phyloP scores from a whole-genome alignment of 108 stramenopile genomes.

The Schizochytrium sp. region DNA sequence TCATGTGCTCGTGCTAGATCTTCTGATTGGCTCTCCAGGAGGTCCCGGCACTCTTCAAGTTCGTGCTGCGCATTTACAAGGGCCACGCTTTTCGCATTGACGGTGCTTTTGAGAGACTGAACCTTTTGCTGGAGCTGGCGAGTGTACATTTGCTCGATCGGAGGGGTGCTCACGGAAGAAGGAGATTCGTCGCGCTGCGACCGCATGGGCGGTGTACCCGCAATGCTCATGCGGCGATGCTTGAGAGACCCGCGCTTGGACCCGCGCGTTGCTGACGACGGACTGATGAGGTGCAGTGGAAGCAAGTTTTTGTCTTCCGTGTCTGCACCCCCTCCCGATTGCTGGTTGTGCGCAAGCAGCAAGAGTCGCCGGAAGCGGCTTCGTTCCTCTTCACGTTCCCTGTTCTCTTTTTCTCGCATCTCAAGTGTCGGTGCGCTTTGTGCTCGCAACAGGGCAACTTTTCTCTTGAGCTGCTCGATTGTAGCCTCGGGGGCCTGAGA shows the following conservation, averaged over 20 bases:
- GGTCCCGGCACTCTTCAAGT: too few species aligned
- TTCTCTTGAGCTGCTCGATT: background rate
- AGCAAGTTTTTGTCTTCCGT: background rate
- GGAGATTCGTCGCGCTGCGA: too few species aligned
- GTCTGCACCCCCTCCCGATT: background rate
- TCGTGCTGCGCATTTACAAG: too few species aligned
- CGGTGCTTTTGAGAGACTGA: too few species aligned
- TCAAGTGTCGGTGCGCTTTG: background rate
- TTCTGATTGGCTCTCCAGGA: too few species aligned
- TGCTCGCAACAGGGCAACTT: background rate
- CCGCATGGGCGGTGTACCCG: too few species aligned
- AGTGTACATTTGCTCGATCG: background rate
- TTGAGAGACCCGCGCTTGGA: too few species aligned
- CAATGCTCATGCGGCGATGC: too few species aligned
- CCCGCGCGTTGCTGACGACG: background rate
- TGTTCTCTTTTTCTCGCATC: background rate
- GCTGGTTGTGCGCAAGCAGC: background rate
- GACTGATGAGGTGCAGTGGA: background rate
- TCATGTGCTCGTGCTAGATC: too few species aligned
- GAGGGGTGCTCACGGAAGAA: too few species aligned
- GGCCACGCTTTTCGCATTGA: too few species aligned
- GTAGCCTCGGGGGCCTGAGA: background rate
- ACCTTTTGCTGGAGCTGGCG: background rate
- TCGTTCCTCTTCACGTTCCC: background rate
- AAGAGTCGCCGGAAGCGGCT: background rate